phyloP scores from a whole-genome alignment of 2,329 filamentous ascomycete genomes.

The Diaporthe helianthi region DNA sequence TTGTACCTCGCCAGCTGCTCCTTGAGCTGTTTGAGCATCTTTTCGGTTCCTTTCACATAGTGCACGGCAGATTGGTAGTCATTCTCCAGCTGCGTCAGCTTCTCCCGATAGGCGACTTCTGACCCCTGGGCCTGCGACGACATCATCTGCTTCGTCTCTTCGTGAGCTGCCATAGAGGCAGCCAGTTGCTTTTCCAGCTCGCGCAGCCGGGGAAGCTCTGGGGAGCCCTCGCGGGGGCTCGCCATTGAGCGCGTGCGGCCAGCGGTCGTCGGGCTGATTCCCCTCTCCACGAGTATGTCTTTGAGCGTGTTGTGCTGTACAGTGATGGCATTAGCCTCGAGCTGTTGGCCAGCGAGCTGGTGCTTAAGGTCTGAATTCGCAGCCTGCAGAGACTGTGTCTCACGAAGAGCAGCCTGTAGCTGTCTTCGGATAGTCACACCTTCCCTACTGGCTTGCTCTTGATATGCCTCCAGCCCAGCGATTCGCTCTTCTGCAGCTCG shows the following conservation, averaged over 20 bases:
- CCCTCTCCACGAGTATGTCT: slow-evolving; percentile 88
- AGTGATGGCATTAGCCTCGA: slow-evolving; percentile 91
- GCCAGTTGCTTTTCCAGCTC: slow-evolving; percentile 91
- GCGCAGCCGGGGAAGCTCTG: slow-evolving; percentile 78
- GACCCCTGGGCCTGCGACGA: slow-evolving; percentile 84
- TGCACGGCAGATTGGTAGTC: slow-evolving; percentile 98
- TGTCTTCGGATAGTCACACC: slow-evolving; percentile 89
- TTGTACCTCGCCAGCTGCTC: slow-evolving; percentile 96
- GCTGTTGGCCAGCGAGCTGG: slow-evolving; percentile 82
- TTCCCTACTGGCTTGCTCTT: slow-evolving; percentile 95
- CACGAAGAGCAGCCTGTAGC: slow-evolving; percentile 82
- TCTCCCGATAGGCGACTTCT: slow-evolving; percentile 90
- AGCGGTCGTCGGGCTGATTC: slow-evolving; percentile 78
- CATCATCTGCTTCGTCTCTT: slow-evolving; percentile 81
- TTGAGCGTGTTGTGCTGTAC: slow-evolving; percentile 94
- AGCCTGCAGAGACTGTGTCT: slow-evolving; percentile 81
- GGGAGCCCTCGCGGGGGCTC: slow-evolving; percentile 78
- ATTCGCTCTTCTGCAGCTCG: slow-evolving; percentile 95
- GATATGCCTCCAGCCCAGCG: slow-evolving; percentile 93
- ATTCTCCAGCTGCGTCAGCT: slow-evolving; percentile 90
- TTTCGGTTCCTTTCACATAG: slow-evolving; percentile 97
- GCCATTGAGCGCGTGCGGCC: slow-evolving; percentile 75
- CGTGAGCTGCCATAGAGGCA: slow-evolving; percentile 77
- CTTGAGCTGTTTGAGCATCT: slow-evolving; percentile 99
- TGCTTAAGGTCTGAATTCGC: slow-evolving; percentile 84